Base-by-base conservation (phyloP, 2,329 filamentous ascomycete genomes). In the Neofusicoccum cordaticola region DNA sequence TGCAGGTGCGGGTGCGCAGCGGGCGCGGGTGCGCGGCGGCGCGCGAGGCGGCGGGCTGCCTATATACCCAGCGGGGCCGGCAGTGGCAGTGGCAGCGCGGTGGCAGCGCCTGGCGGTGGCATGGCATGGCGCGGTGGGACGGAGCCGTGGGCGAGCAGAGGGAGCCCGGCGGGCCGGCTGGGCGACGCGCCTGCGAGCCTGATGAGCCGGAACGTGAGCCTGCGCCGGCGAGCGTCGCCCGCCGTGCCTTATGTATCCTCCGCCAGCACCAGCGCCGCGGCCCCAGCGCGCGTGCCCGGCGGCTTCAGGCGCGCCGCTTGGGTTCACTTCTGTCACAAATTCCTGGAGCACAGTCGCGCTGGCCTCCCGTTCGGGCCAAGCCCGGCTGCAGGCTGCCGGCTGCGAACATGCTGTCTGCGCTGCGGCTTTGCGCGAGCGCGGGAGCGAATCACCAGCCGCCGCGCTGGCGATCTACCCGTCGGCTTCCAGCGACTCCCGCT, bases 381-480 rank as follows among this genome's bases (percentile, higher is more conserved):
- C 12, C 27, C 22, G 17, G 47, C 37, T 15, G 9, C 37, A 31
- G 39, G 39, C 39, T 41, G 39, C 39, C 39, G 39, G 39, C 39
- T 41, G 39, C 39, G 39, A 41, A 41, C 39, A n/a, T 41, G 39
- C 39, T 13, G 45, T 22, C 8, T 50, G 22, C 47, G 34, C 22
- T 13, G 53, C 53, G 53, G 53, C 53, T 58, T 58, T 58, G 53
- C 53, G 53, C 53, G 53, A 45, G 53, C 39, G 4, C 22, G 53
- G 41, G 47, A 50, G 13, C 47, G 39, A 42, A 58, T 58, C 53
- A 19, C 22, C 27, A 7, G 27, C 27, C 27, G 27, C 27, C 27
- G 27, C 27, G 27, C 27, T 31, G 27, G 27, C 27, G 27, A 31
- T 31, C 52, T 22, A 11, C 42, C 13, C 50, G 50, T 39, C 50